phyloP scores from a whole-genome alignment of 805 yeast genomes.

The Candida pini region DNA sequence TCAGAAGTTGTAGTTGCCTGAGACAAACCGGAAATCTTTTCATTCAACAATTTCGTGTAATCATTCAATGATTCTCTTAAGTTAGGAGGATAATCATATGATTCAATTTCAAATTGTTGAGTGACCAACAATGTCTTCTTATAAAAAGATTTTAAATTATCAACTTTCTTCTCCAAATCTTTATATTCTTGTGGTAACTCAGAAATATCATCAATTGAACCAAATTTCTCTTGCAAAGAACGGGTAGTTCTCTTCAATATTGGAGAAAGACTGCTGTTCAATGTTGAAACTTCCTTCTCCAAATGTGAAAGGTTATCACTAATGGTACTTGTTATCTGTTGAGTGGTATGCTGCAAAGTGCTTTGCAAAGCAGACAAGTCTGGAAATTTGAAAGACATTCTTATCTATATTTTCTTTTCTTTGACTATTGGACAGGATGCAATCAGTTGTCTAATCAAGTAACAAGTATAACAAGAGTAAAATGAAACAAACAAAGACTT shows the following conservation, averaged over 20 bases:
- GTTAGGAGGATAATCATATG: slow-evolving; percentile 82
- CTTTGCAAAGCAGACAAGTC: slow-evolving; percentile 24
- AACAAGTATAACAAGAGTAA: too few relatives aligned
- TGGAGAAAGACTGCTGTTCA: slow-evolving; percentile 40
- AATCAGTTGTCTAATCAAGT: too few relatives aligned
- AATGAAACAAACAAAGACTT: too few relatives aligned
- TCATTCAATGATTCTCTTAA: slow-evolving; percentile 60
- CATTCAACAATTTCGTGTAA: slow-evolving; percentile 51
- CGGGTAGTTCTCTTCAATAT: slow-evolving; percentile 55
- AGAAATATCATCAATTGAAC: slow-evolving; percentile 60
- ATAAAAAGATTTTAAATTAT: slow-evolving; percentile 55
- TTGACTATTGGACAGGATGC: too few relatives aligned
- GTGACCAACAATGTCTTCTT: slow-evolving; percentile 46
- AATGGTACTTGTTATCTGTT: slow-evolving; percentile 25
- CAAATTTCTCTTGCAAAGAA: slow-evolving; percentile 56
- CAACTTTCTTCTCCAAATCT: slow-evolving; percentile 61
- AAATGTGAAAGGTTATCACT: slow-evolving; percentile 28
- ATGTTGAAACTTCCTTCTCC: slow-evolving; percentile 29
- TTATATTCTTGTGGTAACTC: slow-evolving; percentile 72
- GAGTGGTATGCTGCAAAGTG: slow-evolving; percentile 31
- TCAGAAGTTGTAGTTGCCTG: slow-evolving; percentile 63
- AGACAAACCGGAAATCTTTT: slow-evolving; percentile 53
- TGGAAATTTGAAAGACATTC: slow-evolving; percentile 29
- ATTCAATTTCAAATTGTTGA: slow-evolving; percentile 63
- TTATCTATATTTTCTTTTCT: too few relatives aligned